Percentiles rank a stretch among this genome's conserved stretches.
Conservation (phyloP, 257 asterid species). For the Solanum infundibuliforme region DNA sequence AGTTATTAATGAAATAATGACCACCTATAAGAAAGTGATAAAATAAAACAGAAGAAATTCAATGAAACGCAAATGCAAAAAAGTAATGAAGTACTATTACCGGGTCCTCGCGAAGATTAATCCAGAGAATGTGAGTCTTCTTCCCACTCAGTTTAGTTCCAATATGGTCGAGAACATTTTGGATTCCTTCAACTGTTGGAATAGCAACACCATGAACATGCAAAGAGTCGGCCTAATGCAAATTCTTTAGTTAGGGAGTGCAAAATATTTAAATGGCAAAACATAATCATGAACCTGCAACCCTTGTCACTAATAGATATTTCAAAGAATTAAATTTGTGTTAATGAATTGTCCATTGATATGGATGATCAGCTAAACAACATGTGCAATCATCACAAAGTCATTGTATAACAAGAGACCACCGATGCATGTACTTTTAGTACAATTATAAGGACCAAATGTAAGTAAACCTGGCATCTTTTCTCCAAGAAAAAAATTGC, state of each 20-base stretch:
- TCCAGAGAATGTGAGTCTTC: slow-evolving; percentile 70
- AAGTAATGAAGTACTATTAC: slow-evolving; percentile 23
- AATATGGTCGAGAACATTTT: slow-evolving; percentile 80
- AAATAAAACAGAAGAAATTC: neutral
- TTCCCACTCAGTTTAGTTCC: slow-evolving; percentile 57
- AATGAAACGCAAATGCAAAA: neutral
- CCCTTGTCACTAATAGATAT: neutral
- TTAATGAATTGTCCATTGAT: neutral
- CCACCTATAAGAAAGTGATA: neutral
- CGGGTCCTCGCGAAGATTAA: slow-evolving; percentile 97
- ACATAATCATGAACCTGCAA: neutral
- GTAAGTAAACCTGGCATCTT: neutral
- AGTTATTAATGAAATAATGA: neutral
- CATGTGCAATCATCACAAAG: neutral
- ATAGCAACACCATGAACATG: slow-evolving; percentile 98
- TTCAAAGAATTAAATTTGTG: neutral
- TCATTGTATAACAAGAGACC: neutral
- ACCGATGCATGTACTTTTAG: neutral
- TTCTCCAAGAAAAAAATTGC: neutral
- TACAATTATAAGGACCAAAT: neutral
- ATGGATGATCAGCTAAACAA: neutral
- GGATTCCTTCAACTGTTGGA: slow-evolving; percentile 87
- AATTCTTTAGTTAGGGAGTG: neutral
- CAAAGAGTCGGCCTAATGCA: slow-evolving; percentile 51
- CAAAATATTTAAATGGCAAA: neutral